Evolutionary conservation across 768 basidiomycete genomes (phyloP).

Genomic region (Trametes cubensis): DNA sequence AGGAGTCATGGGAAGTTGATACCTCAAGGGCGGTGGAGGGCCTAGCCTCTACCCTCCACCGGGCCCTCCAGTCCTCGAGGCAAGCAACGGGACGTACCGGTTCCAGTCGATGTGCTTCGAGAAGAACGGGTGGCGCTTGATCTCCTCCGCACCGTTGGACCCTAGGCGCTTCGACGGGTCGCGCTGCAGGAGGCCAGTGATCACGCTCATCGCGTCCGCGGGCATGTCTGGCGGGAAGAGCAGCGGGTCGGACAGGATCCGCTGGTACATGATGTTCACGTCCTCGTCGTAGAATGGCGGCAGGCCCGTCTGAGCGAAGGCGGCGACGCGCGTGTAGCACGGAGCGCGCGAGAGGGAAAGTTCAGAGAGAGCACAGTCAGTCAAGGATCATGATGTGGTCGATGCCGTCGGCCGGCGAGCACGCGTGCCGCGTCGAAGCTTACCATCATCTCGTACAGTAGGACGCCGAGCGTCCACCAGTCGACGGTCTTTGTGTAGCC

Average conservation of each 20-base stretch:
- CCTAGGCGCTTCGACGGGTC: slow-evolving; percentile 88
- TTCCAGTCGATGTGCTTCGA: slow-evolving; percentile 93
- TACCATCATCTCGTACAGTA: slow-evolving; percentile 97
- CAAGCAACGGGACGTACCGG: slow-evolving; percentile 45
- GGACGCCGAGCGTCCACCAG: slow-evolving; percentile 98
- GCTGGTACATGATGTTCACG: slow-evolving; percentile 96
- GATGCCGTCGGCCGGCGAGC: neutral
- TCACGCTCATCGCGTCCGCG: slow-evolving; percentile 84
- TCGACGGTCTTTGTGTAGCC: slow-evolving; percentile 99
- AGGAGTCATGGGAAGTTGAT: neutral
- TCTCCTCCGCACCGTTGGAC: slow-evolving; percentile 92
- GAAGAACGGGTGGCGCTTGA: slow-evolving; percentile 96
- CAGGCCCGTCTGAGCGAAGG: slow-evolving; percentile 71
- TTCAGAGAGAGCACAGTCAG: neutral
- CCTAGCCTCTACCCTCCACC: no score
- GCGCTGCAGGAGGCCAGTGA: slow-evolving; percentile 85
- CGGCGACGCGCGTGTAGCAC: neutral
- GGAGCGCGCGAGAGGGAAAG: neutral
- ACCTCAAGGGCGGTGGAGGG: neutral
- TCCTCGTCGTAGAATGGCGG: slow-evolving; percentile 99
- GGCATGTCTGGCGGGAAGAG: slow-evolving; percentile 90
- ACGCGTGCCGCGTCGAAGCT: slow-evolving; percentile 19
- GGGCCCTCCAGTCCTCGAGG: no score
- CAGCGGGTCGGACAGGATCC: slow-evolving; percentile 91
- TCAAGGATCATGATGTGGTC: neutral